phyloP scores from a whole-genome alignment of 441 rosid species.

The Erodium trifolium region DNA sequence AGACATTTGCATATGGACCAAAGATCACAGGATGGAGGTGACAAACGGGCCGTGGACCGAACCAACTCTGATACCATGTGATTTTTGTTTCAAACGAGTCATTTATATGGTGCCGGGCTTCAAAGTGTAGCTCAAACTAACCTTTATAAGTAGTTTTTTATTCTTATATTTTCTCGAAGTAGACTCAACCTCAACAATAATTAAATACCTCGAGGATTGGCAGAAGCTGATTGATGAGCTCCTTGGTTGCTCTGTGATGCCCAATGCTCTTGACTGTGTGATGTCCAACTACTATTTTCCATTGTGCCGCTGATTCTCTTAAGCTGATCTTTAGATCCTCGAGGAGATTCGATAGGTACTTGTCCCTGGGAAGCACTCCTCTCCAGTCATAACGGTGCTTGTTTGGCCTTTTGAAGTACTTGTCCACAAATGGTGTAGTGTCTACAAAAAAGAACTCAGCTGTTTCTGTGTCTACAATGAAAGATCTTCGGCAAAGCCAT shows the following conservation, averaged over 20 bases:
- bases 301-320: constrained; percentile 23
- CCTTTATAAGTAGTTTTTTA: too few relatives aligned
- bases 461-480: constrained; percentile 25
- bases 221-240: constrained; percentile 21
- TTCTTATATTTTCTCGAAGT: too few relatives aligned
- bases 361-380: constrained; percentile 23
- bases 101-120: too few relatives aligned
- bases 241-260: constrained; percentile 29
- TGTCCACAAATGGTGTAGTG: constrained; percentile 36
- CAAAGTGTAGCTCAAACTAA: too few relatives aligned
- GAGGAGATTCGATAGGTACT: constrained; percentile 16
- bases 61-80: too few relatives aligned
- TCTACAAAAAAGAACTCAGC: constrained; percentile 38
- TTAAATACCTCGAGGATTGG: constrained; percentile 29
- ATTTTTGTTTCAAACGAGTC: too few relatives aligned
- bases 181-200: too few relatives aligned
- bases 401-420: constrained; percentile 25
- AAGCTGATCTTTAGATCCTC: constrained; percentile 29
- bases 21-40: too few relatives aligned
- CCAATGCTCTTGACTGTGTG: constrained; percentile 35
- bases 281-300: constrained; percentile 39
- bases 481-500: constrained; percentile 37
- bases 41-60: too few relatives aligned
- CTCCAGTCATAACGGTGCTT: constrained; percentile 31
- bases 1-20: too few relatives aligned